phyloP scores from a whole-genome alignment of 208 protist genomes.

The Leishmania amazonensis region DNA sequence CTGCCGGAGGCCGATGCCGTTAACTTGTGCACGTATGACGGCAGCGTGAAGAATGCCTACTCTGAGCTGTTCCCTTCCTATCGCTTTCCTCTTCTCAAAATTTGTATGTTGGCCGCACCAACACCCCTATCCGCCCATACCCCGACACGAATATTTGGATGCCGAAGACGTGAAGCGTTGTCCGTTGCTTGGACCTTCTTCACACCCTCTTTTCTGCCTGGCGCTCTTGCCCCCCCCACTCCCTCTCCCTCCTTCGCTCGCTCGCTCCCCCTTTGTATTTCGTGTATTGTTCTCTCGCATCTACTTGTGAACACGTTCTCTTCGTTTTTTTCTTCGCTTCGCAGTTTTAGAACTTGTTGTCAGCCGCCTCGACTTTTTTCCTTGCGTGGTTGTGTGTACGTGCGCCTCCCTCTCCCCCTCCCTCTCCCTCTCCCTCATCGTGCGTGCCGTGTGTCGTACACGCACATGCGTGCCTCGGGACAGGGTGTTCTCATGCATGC shows the following conservation, averaged over 20 bases:
- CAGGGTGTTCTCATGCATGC: not conserved
- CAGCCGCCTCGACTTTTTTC: not conserved
- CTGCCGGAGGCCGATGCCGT: not conserved
- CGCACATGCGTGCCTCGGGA: not conserved
- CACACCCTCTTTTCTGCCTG: slow-evolving; percentile 56
- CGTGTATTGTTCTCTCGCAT: not conserved
- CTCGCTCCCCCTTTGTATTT: not conserved
- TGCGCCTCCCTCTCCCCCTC: not conserved
- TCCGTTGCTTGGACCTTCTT: not conserved
- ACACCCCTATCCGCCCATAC: too few species aligned
- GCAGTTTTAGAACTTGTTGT: not conserved
- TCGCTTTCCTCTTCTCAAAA: not conserved
- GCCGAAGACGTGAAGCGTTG: not conserved
- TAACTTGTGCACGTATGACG: not conserved
- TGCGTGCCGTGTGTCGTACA: not conserved
- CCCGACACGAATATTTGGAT: not conserved
- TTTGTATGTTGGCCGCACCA: not conserved
- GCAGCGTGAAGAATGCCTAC: not conserved
- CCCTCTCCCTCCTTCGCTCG: not conserved
- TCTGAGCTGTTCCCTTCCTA: not conserved
- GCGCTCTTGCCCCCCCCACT: not conserved
- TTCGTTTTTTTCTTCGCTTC: not conserved
- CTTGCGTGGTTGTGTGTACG: not conserved
- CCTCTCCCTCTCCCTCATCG: not conserved
- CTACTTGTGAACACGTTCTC: not conserved